Conservation (phyloP, 2,329 filamentous ascomycete species). For the Colletotrichum nymphaeae region DNA sequence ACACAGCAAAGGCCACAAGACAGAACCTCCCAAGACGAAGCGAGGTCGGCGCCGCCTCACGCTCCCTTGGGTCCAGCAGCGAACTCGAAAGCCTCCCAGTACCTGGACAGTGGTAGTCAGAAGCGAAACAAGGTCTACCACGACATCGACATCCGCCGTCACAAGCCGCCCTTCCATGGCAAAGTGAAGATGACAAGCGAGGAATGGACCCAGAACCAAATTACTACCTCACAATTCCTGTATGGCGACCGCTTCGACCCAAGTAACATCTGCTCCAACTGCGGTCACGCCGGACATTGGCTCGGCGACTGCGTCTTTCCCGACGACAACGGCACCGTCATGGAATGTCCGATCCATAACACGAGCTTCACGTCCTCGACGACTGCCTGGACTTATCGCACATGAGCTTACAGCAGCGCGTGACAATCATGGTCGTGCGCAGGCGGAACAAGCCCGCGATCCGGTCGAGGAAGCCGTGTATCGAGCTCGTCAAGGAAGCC, state of each 20-base stretch:
- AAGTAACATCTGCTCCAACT: background rate
- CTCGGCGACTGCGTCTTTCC: conserved; percentile 3
- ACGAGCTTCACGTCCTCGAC: background rate
- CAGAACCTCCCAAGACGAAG: too few species aligned
- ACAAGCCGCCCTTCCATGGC: background rate
- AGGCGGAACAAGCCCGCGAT: conserved; percentile 3
- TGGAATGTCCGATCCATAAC: conserved; percentile 4
- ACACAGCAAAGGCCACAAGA: background rate
- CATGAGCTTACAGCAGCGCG: background rate
- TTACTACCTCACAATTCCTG: background rate
- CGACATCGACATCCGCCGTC: background rate
- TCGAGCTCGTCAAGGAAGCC: background rate
- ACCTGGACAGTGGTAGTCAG: too few species aligned
- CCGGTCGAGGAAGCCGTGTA: background rate
- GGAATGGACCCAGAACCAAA: background rate
- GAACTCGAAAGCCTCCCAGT: background rate
- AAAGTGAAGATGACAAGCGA: conserved; percentile 1
- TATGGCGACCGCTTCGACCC: background rate
- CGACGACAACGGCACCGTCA: background rate
- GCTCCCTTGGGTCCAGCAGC: too few species aligned
- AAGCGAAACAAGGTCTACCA: background rate
- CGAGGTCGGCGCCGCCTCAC: too few species aligned
- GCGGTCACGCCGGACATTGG: background rate
- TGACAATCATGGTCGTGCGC: background rate
- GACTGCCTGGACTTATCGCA: background rate